A percentile compares a stretch with the other conserved stretches of the same genome.
phyloP scores from a whole-genome alignment of 108 stramenopile species.

The Fragilaria radians region DNA sequence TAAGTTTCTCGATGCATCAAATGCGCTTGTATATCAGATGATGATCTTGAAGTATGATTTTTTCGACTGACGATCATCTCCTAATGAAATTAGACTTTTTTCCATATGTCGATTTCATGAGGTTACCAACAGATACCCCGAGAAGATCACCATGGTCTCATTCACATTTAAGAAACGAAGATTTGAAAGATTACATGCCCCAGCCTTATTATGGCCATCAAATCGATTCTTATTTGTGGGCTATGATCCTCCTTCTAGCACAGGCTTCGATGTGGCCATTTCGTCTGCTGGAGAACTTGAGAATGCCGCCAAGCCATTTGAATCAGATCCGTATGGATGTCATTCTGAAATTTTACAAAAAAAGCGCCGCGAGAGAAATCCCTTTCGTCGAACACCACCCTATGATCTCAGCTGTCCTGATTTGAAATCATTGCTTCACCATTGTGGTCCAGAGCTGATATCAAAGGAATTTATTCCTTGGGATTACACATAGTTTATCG shows the following conservation, averaged over 20 bases:
- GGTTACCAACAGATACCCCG: conserved; percentile 87
- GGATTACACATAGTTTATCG: conserved; percentile 11
- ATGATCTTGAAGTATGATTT: background rate
- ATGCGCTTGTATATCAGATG: no score
- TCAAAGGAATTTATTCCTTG: conserved; percentile 55
- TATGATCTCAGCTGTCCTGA: conserved; percentile 89
- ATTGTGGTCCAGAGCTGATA: conserved; percentile 81
- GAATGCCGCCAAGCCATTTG: conserved; percentile 79
- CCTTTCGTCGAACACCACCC: conserved; percentile 81
- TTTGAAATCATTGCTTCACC: conserved; percentile 69
- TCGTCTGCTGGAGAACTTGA: conserved; percentile 58
- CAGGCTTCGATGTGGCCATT: conserved; percentile 67
- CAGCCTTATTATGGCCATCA: conserved; percentile 80
- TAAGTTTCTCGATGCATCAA: no score
- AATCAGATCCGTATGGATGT: conserved; percentile 93
- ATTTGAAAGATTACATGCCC: conserved; percentile 78
- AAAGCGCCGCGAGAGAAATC: conserved; percentile 85
- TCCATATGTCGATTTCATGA: conserved; percentile 94
- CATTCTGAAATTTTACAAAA: conserved; percentile 58
- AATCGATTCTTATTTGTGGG: conserved; percentile 77
- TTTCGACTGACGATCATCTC: background rate
- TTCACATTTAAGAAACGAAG: conserved; percentile 90
- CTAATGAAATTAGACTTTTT: conserved; percentile 45
- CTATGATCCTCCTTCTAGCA: conserved; percentile 73
- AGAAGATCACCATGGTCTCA: conserved; percentile 84